These are phyloP conservation scores for Zopfia rhizophila DNA, from an alignment of 2,329 filamentous ascomycete genomes.

Conservation along the genomic window DNA sequence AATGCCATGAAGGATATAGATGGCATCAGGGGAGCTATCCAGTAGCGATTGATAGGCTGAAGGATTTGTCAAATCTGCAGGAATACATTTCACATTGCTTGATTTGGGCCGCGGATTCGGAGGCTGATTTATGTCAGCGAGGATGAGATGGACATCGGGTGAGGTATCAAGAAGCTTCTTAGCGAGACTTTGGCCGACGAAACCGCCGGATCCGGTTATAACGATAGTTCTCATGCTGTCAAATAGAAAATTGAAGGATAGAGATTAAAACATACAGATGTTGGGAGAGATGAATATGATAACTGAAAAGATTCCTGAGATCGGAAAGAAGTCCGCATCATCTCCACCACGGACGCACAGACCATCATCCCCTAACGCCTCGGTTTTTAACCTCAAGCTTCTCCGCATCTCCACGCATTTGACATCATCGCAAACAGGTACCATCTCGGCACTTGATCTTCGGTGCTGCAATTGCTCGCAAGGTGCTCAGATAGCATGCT, in stretches of 20 bases:
- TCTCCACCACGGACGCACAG: not conserved
- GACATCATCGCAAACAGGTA: no score
- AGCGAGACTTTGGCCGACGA: slow-evolving; percentile 71
- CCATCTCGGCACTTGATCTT: no score
- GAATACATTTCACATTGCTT: slow-evolving; percentile 61
- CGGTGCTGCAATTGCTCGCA: no score
- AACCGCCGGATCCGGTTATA: slow-evolving; percentile 72
- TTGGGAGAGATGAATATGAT: not conserved
- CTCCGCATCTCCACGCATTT: no score
- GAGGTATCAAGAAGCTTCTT: slow-evolving; percentile 63
- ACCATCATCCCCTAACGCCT: not conserved
- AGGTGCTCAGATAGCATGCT: no score
- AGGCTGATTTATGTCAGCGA: slow-evolving; percentile 68
- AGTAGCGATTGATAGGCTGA: slow-evolving; percentile 37
- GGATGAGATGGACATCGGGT: slow-evolving; percentile 59
- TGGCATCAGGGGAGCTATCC: slow-evolving; percentile 41
- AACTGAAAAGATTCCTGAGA: slow-evolving; percentile 7
- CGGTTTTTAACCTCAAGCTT: no score
- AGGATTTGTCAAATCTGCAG: slow-evolving; percentile 62
- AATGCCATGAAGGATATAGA: slow-evolving; percentile 73
- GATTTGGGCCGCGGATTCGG: slow-evolving; percentile 58
- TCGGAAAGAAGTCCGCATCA: slow-evolving; percentile 10
- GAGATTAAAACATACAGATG: not conserved
- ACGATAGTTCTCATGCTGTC: slow-evolving; percentile 56
- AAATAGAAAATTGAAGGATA: not conserved